Conservation (phyloP, 768 basidiomycete genomes). For the Albatrellus ellisii region DNA sequence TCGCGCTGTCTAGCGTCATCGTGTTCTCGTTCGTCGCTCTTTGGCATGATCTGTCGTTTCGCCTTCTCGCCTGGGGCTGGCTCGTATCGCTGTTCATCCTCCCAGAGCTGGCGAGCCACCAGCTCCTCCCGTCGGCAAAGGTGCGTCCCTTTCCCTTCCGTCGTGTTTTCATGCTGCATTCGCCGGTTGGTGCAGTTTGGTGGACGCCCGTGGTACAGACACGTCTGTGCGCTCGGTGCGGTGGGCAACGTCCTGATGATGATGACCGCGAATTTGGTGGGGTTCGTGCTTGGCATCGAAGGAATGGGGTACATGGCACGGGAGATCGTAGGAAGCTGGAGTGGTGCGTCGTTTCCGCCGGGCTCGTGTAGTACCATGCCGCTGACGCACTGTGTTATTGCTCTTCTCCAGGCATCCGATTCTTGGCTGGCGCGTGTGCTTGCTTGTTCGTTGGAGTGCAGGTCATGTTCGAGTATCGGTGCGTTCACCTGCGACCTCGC, state of each 20-base stretch:
- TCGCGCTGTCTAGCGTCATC: constrained; percentile 51
- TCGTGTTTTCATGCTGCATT: neutral
- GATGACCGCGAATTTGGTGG: constrained; percentile 88
- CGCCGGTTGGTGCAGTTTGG: constrained; percentile 41
- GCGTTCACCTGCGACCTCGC: constrained; percentile 15
- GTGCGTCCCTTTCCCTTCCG: constrained; percentile 28
- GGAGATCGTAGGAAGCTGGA: constrained; percentile 48
- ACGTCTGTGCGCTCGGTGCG: constrained; percentile 70
- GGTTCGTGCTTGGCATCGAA: constrained; percentile 85
- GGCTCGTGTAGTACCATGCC: no score
- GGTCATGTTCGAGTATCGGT: constrained; percentile 95
- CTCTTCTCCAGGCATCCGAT: constrained; percentile 40
- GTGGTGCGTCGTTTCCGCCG: constrained; percentile 32
- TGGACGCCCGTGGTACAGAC: constrained; percentile 65
- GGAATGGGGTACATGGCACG: constrained; percentile 55
- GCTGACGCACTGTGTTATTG: no score
- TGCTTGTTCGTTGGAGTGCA: constrained; percentile 77
- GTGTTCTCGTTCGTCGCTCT: constrained; percentile 95
- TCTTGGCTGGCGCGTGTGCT: constrained; percentile 42
- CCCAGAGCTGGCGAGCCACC: constrained; percentile 62
- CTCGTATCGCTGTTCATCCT: constrained; percentile 81
- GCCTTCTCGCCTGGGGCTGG: constrained; percentile 93
- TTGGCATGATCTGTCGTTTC: constrained; percentile 91
- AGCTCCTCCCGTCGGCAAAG: constrained; percentile 46
- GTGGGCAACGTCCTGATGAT: constrained; percentile 78